Conservation (phyloP, 2,329 filamentous ascomycete species). For the Fusarium piperis region DNA sequence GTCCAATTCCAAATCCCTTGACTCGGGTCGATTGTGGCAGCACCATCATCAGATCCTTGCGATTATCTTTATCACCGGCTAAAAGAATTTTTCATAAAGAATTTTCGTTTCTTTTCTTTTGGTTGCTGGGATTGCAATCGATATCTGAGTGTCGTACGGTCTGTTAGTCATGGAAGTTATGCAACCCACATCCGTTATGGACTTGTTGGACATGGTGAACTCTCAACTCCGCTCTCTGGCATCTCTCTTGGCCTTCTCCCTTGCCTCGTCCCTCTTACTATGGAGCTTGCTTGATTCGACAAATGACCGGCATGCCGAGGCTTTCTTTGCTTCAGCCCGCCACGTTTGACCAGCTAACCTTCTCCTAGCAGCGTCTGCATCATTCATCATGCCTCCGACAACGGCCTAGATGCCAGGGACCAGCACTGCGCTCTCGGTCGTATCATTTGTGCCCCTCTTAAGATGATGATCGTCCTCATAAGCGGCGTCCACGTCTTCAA, state of each 20-base stretch:
- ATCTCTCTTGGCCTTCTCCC: background rate
- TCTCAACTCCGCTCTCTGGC: background rate
- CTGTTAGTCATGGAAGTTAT: background rate
- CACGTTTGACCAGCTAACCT: background rate
- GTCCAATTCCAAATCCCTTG: constrained; percentile 10
- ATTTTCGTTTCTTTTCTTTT: background rate
- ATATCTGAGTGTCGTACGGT: constrained; percentile 1
- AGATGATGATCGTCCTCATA: constrained; percentile 41
- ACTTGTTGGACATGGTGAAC: background rate
- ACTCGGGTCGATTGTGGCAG: constrained; percentile 12
- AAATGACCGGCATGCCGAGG: background rate
- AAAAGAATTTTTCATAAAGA: background rate
- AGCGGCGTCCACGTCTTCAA: constrained; percentile 54
- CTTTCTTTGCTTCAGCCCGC: background rate
- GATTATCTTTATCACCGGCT: constrained; percentile 1
- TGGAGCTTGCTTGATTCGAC: background rate
- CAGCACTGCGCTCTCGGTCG: constrained; percentile 51
- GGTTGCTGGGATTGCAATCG: background rate
- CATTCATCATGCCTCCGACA: background rate
- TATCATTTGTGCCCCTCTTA: constrained; percentile 35
- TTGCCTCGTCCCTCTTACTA: background rate
- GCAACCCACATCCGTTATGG: background rate
- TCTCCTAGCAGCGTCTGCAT: background rate
- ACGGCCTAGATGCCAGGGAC: constrained; percentile 42
- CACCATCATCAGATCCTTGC: constrained; percentile 18